A percentile compares a stretch with the other conserved stretches of the same genome.
These are phyloP conservation scores for Corchorus capsularis DNA, from an alignment of 345 rosid genomes.

Conservation along the genomic window DNA sequence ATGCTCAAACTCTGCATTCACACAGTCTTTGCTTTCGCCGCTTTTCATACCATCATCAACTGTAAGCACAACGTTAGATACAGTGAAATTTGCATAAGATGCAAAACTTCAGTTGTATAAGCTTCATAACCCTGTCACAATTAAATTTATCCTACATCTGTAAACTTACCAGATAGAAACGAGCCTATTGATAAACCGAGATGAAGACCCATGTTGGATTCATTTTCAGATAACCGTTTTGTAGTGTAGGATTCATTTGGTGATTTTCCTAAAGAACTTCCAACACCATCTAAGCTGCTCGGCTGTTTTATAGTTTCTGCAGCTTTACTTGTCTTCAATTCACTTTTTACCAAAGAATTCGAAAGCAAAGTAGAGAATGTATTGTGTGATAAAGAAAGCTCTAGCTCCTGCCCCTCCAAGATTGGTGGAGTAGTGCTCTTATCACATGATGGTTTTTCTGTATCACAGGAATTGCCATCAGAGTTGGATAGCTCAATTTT, in stretches of 20 bases:
- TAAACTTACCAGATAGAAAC: conserved; percentile 31
- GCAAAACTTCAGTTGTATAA: not conserved
- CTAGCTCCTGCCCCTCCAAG: conserved; percentile 37
- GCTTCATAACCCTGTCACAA: not conserved
- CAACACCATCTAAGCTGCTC: conserved; percentile 26
- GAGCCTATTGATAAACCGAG: conserved; percentile 49
- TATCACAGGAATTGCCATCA: conserved; percentile 33
- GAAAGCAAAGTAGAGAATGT: conserved; percentile 37
- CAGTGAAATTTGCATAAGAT: not conserved
- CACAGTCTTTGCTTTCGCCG: conserved; percentile 38
- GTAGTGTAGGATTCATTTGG: conserved; percentile 17
- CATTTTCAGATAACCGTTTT: conserved; percentile 31
- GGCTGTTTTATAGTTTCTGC: conserved; percentile 29
- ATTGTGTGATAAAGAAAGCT: conserved; percentile 50
- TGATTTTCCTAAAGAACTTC: conserved; percentile 32
- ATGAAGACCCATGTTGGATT: conserved; percentile 41
- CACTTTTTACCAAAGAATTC: conserved; percentile 36
- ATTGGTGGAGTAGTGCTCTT: conserved; percentile 37
- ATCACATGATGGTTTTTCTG: conserved; percentile 32
- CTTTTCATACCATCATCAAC: conserved; percentile 34
- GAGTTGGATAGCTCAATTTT: conserved; percentile 31
- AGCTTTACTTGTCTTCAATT: conserved; percentile 33
- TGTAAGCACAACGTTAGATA: conserved; percentile 28
- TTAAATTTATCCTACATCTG: not conserved
- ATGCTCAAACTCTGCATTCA: conserved; percentile 27